Evolutionary conservation across 805 yeast genomes (phyloP), one percentile per base, ranked within the genome.

Genomic region (Candida fluviatilis): DNA sequence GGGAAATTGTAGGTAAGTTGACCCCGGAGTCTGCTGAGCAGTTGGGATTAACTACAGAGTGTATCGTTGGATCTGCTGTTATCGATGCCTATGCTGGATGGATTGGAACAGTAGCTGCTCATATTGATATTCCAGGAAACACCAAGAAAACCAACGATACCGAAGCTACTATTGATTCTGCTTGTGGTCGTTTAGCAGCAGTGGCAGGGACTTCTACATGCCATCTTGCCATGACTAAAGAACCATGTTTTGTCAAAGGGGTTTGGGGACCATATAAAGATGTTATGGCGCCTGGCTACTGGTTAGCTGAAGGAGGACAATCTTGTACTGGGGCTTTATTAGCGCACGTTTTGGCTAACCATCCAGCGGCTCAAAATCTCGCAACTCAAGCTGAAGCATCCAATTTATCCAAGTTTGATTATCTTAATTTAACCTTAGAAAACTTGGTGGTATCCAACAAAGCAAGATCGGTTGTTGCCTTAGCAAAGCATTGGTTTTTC

Each of bases 251-350:
- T 58, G 98, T 91, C 7, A 79, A 87, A 31, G 99, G 99, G 43
- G 96, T 93, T 24, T 93, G 99, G 99, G 99, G 99, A 11, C 99
- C 99, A 2, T 93, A 93, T 64, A 75, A 89, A 53, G 96, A 90
- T 60, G 95, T 87, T 4, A 74, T 91, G 69, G 84, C 95, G n/a
- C 83, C 84, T 19, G 88, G 81, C 4, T 82, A 71, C 54, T 93
- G 98, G 98, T 72, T 90, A 47, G 96, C 98, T 11, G 99, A 93
- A 64, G 99, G 99, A 56, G 99, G 99, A n/a, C 99, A 93, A 62
- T 83, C 95, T 12, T 85, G 96, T 57, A 93, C 99, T 2, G 99
- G 99, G 50, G 96, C 95, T 21, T 73, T 93, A 28, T 72, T 93
- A 46, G 91, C 93, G 2, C 95, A 87, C 60, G 91, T 91, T 12